Base-by-base conservation (phyloP, 768 basidiomycete genomes). In the Cystobasidium ongulense region DNA sequence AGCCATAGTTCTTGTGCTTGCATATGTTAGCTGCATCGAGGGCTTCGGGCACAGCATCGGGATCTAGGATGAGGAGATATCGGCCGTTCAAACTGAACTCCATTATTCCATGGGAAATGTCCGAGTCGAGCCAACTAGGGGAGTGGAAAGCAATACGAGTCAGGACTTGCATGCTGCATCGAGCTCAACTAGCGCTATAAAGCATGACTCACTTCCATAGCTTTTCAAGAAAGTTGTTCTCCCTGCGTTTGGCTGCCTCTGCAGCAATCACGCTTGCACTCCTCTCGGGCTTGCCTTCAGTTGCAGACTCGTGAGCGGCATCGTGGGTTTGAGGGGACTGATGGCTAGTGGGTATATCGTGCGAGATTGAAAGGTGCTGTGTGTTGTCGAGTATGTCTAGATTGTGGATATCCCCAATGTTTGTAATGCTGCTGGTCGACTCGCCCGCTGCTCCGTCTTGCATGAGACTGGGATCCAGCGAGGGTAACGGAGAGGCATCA, bases 141-240 rank as follows among this genome's bases (percentile, higher is more conserved):
- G 65, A 52, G 38, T 7, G 4, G 7, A 23, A 67, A 15, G 17
- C n/a, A 8, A 29, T n/a, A n/a, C 21, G 23, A 54, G 43, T 21
- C 7, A 41, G 18, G 8, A 66, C 29, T n/a, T n/a, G n/a, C n/a
- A n/a, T n/a, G n/a, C n/a, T n/a, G n/a, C n/a, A n/a, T n/a, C n/a
- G n/a, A n/a, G n/a, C n/a, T n/a, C n/a, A n/a, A n/a, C n/a, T n/a
- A n/a, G n/a, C n/a, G n/a, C n/a, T n/a, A n/a, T n/a, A n/a, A n/a
- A n/a, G n/a, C n/a, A n/a, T n/a, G n/a, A 59, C 68, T 71, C 53
- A 71, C 68, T 59, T 36, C 68, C 68, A 71, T 43, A 71, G 68
- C 35, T 71, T 71, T 27, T 71, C 68, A 31, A 71, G 68, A 35
- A 71, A 71, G 36, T 71, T 71, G 68, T 71, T 71, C 33, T 71